Base-by-base conservation (phyloP, 345 rosid species). In the Reutealis trisperma region DNA sequence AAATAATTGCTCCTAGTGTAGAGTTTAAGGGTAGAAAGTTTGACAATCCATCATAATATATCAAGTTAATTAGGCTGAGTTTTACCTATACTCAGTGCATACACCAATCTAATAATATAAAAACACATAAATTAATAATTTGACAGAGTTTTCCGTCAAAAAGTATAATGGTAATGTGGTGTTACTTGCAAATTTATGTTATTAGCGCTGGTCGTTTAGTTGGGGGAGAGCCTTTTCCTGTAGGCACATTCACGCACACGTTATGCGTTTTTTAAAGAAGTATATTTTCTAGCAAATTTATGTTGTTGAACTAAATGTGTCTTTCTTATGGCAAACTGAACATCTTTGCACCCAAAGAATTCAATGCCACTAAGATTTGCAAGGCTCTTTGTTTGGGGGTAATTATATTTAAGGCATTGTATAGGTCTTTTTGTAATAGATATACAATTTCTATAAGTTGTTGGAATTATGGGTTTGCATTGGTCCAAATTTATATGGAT, bases 311-410 rank as follows among this genome's bases (percentile, higher is more conserved):
- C 79, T 16, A 67, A 11, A 18, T 27, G 62, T 44, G 27, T 42
- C 71, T 42, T 65, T 61, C 18, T n/a, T 32, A 57, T 24, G 32
- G 72, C 59, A 67, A 57, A 66, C 64, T 45, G 70, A 32, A 44
- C 69, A 72, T 81, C 86, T 80, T 80, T 84, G 70, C 84, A 77
- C 80, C 84, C 74, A 77, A 78, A 67, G 80, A 84, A 80, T 37
- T 66, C 61, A 76, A 60, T 61, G 18, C 76, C 64, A 57, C 7
- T 59, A 30, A 72, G 15, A 62, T 55, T 25, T 37, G 15, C 13
- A 8, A 47, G 65, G 42, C 24, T 27, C 18, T 65, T 44, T 21
- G 30, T 42, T 37, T 58, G 24, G 22, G 2, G 27, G 6, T 37
- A 37, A 37, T 37, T 37, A 15, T 81, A 78, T 69, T 75, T 75